Evolutionary conservation across 2,329 filamentous ascomycete genomes (phyloP).

Genomic region (Parastagonospora nodorum): DNA sequence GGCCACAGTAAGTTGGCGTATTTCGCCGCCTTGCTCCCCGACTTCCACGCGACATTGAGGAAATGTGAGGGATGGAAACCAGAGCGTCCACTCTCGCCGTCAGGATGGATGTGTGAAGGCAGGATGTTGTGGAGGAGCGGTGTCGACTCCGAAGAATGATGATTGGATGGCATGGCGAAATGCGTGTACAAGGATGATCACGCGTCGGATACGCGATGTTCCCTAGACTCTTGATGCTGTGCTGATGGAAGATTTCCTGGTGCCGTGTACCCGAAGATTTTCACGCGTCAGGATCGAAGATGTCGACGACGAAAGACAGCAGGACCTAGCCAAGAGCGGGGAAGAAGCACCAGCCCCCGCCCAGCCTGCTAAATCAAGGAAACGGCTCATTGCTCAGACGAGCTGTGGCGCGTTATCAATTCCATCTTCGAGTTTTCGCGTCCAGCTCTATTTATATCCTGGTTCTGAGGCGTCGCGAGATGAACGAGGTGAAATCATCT

Average conservation of each 20-base stretch:
- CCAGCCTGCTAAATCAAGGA: not conserved
- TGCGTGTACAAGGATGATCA: not conserved
- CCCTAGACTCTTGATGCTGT: too few species aligned
- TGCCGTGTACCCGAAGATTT: not conserved
- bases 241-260: not conserved
- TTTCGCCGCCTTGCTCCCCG: conserved; percentile 67
- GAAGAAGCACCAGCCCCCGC: not conserved
- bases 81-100: conserved; percentile 70
- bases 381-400: not conserved
- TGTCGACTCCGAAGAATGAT: conserved; percentile 29
- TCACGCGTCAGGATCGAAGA: not conserved
- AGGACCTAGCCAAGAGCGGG: not conserved
- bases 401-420: too few species aligned
- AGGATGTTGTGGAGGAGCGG: conserved; percentile 39
- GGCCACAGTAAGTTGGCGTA: conserved; percentile 76
- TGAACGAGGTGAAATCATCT: too few species aligned
- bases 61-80: conserved; percentile 69
- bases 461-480: too few species aligned
- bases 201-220: not conserved
- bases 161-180: conserved; percentile 18
- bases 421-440: too few species aligned
- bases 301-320: not conserved
- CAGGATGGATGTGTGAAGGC: conserved; percentile 47
- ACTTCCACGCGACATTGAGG: conserved; percentile 66
- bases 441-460: too few species aligned